Evolutionary conservation across 805 yeast species (phyloP).

Genomic region (Metahyphopichia silvanorum): DNA sequence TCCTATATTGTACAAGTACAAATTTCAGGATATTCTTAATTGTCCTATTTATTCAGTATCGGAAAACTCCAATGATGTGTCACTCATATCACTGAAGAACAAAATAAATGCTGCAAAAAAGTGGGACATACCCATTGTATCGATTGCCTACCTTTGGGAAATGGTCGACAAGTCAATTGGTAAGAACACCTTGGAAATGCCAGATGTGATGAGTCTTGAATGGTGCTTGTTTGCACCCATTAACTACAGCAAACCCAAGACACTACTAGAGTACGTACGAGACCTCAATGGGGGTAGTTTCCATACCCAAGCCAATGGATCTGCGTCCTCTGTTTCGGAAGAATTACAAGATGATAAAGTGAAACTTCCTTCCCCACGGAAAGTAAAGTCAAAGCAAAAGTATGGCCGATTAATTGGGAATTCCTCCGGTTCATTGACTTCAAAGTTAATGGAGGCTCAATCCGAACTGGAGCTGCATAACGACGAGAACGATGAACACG

Average conservation of each 20-base stretch:
- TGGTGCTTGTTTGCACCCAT: conserved; percentile 60
- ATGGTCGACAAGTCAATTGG: conserved; percentile 31
- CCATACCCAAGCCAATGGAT: conserved; percentile 1
- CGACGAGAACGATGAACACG: conserved; percentile 6
- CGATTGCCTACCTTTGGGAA: conserved; percentile 55
- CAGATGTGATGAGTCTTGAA: conserved; percentile 40
- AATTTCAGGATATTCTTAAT: conserved; percentile 25
- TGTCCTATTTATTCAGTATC: conserved; percentile 30
- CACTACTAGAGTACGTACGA: conserved; percentile 17
- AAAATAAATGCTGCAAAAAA: conserved; percentile 57
- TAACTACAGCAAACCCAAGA: conserved; percentile 17
- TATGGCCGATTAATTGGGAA: conserved; percentile 48
- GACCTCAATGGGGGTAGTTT: conserved; percentile 14
- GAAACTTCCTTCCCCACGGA: conserved; percentile 53
- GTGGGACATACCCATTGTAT: conserved; percentile 58
- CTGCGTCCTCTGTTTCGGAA: conserved; percentile 1
- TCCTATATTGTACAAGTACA: conserved; percentile 39
- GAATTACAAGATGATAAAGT: conserved; percentile 15
- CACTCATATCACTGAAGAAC: conserved; percentile 43
- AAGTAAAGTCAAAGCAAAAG: conserved; percentile 36
- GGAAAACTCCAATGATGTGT: conserved; percentile 28
- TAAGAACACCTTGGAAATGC: conserved; percentile 19
- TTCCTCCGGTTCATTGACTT: conserved; percentile 8
- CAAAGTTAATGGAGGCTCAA: conserved; percentile 6
- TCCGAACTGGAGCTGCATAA: conserved; percentile 5